Evolutionary conservation across 1,139 yeast genomes (phyloP).

Genomic region (Meyerozyma athensensis): DNA sequence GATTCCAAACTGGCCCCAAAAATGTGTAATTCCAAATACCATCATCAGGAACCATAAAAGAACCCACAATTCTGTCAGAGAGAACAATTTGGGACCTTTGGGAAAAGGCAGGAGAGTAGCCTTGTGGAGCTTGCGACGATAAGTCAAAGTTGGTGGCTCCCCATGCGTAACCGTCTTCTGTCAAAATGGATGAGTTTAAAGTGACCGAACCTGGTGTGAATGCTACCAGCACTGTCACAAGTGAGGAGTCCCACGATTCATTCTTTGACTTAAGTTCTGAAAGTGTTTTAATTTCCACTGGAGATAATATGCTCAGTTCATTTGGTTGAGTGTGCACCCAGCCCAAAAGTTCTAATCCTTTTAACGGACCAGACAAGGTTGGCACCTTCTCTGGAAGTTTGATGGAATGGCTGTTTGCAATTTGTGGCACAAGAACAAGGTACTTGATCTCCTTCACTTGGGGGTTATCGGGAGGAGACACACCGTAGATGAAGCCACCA

Average conservation of each 20-base stretch:
- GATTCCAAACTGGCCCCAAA: constrained; percentile 79
- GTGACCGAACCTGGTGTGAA: constrained; percentile 86
- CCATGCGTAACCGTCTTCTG: constrained; percentile 72
- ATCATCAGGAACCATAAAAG: constrained; percentile 80
- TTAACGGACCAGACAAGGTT: constrained; percentile 31
- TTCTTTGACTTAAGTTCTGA: constrained; percentile 38
- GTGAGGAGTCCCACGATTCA: constrained; percentile 29
- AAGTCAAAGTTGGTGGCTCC: constrained; percentile 62
- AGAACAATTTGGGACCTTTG: constrained; percentile 64
- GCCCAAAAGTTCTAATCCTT: constrained; percentile 60
- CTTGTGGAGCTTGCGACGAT: constrained; percentile 51
- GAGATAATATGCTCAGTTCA: constrained; percentile 58
- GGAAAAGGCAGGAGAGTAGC: constrained; percentile 59
- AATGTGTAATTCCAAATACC: constrained; percentile 90
- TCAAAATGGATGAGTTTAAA: constrained; percentile 59
- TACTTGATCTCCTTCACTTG: constrained; percentile 74
- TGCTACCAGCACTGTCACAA: constrained; percentile 61
- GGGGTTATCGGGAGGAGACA: constrained; percentile 63
- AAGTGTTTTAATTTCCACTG: constrained; percentile 66
- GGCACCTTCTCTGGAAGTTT: constrained; percentile 48
- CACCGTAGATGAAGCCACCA: constrained; percentile 78
- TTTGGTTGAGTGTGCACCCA: constrained; percentile 79
- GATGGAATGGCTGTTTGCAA: constrained; percentile 67
- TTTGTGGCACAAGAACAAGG: constrained; percentile 82
- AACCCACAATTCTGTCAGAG: constrained; percentile 75